Evolutionary conservation across 805 yeast genomes (phyloP).

Genomic region (Lipomyces lipofer): DNA sequence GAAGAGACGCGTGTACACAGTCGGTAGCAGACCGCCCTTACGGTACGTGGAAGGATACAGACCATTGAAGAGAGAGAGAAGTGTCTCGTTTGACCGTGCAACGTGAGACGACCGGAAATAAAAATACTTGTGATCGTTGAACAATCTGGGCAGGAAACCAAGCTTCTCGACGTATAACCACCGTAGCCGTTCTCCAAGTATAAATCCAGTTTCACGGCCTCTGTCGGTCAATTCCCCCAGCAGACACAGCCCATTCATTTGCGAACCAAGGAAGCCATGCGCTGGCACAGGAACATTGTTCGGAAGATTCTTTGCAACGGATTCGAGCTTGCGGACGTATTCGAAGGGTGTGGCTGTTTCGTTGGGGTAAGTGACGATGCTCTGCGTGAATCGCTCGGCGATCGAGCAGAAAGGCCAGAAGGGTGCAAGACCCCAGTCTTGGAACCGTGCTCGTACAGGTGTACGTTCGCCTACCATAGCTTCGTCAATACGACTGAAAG

Average conservation of each 20-base stretch:
- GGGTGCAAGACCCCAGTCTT: constrained; percentile 29
- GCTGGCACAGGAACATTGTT: constrained; percentile 26
- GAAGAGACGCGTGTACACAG: constrained; percentile 26
- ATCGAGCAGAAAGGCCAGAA: constrained; percentile 30
- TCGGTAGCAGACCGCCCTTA: constrained; percentile 17
- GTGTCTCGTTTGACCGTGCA: constrained; percentile 29
- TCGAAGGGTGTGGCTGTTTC: constrained; percentile 22
- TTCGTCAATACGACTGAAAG: neutral
- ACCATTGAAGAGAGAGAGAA: constrained; percentile 27
- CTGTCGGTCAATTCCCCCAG: constrained; percentile 31
- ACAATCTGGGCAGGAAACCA: constrained; percentile 21
- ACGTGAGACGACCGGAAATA: constrained; percentile 31
- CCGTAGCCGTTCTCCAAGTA: constrained; percentile 28
- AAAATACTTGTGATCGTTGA: constrained; percentile 15
- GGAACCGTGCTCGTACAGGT: constrained; percentile 32
- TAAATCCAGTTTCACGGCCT: constrained; percentile 29
- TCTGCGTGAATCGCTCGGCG: constrained; percentile 23
- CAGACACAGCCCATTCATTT: constrained; percentile 22
- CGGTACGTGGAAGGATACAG: constrained; percentile 29
- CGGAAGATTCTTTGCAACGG: constrained; percentile 26
- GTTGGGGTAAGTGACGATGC: constrained; percentile 25
- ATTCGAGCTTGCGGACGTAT: constrained; percentile 26
- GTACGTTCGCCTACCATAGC: constrained; percentile 27
- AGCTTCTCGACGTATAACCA: constrained; percentile 27
- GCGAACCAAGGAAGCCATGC: constrained; percentile 17